Evolutionary conservation across 805 yeast species (phyloP), one percentile per base, ranked within the genome.

Genomic region (Saccharomycopsis malanga): DNA sequence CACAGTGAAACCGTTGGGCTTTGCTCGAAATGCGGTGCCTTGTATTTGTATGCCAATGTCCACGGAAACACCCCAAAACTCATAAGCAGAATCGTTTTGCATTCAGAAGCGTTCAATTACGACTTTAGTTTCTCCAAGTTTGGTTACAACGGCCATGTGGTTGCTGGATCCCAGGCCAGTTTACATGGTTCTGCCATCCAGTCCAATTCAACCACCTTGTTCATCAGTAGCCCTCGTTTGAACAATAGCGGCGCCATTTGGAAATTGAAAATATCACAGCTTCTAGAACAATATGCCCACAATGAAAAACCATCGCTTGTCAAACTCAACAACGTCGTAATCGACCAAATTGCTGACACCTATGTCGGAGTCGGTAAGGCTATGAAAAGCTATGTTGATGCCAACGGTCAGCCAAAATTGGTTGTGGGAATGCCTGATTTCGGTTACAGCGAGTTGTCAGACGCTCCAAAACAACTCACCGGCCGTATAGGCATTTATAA

Each of bases 1-100:
- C 59, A 58, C 20, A 52, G 62, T 2, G 61, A 59, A 34, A 49
- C 69, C 0, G 46, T 57, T 10, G 58, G 50, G 0, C 27, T 42
- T 0, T 62, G 70, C 49, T 42, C 57, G 7, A 61, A 66, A 34
- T 62, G 72, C 42, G 83, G 83, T 2, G 60, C 65, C 2, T 64
- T 68, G 0, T 65, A 66, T 47, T 49, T 67, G 2, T 72, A 67
- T 34, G 22, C 23, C 24, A 7, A 38, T 18, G 35, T 24, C 20
- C 7, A 32, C n/a, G 3, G 5, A 5, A 9, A 15, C 3, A 36
- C 20, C 4, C 37, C 44, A 12, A 37, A 22, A 12, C 35, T 45
- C 4, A 25, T 39, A 4, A 38, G 18, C 17, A 45, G 39, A 25
- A 34, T 45, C 12, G 30, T 23, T 24, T 7, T 39, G 4, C 27